A percentile compares a stretch with the other conserved stretches of the same genome.
Conservation (phyloP, 805 yeast genomes). For the Monosporozyma solicola region DNA sequence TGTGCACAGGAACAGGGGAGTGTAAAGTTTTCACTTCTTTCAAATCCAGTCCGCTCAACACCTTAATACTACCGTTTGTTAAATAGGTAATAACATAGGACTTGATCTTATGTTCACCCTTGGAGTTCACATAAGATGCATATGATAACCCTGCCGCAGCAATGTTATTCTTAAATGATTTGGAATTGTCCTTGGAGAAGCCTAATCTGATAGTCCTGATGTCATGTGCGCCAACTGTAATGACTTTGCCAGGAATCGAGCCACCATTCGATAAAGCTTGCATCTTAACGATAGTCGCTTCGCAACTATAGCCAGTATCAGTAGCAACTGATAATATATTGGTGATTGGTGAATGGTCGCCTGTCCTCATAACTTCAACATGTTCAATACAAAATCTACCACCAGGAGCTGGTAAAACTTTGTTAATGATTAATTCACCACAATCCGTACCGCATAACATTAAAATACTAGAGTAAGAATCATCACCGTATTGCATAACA, state of each 20-base stretch:
- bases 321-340: slow-evolving; percentile 51
- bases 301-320: slow-evolving; percentile 52
- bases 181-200: slow-evolving; percentile 54
- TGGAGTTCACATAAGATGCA: slow-evolving; percentile 16
- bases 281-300: slow-evolving; percentile 52
- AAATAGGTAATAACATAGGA: slow-evolving; percentile 40
- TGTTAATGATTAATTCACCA: slow-evolving; percentile 62
- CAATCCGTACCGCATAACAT: slow-evolving; percentile 66
- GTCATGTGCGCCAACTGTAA: slow-evolving; percentile 49
- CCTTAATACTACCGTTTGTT: slow-evolving; percentile 39
- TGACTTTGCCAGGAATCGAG: slow-evolving; percentile 50
- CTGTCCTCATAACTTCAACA: slow-evolving; percentile 40
- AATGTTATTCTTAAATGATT: slow-evolving; percentile 42
- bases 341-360: slow-evolving; percentile 41
- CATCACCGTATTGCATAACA: slow-evolving; percentile 58
- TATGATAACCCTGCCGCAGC: slow-evolving; percentile 45
- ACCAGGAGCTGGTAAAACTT: slow-evolving; percentile 50
- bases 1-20: slow-evolving; percentile 36
- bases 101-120: slow-evolving; percentile 31
- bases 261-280: slow-evolving; percentile 53
- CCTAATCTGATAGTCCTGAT: slow-evolving; percentile 55
- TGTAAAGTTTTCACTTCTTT: slow-evolving; percentile 45
- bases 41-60: slow-evolving; percentile 50
- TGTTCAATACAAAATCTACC: slow-evolving; percentile 55
- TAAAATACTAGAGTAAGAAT: slow-evolving; percentile 61